Evolutionary conservation across 768 basidiomycete species (phyloP), one percentile per base, ranked within the genome.

Genomic region (Exsudoporus frostii): DNA sequence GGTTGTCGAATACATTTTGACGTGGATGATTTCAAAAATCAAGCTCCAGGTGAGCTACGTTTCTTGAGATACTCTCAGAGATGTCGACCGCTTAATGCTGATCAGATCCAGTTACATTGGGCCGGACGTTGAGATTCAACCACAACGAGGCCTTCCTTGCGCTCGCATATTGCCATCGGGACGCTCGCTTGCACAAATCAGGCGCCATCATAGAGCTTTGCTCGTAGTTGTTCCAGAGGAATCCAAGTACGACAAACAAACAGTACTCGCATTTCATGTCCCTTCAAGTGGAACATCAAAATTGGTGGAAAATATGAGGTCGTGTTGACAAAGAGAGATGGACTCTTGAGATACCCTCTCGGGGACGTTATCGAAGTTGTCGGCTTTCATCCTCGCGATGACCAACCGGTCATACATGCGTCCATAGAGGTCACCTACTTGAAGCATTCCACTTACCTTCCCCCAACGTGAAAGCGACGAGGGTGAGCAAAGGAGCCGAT

Each of bases 161-260:
- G 7, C 53, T 64, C 29, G 59, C 50, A 14, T 62, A 64, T n/a
- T 58, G 64, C n/a, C 44, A 56, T 29, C 60, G 57, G 30, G 65
- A 68, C 19, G 42, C 59, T 1, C 64, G 45, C 44, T 41, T 61
- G 38, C 57, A 64, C 53, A 66, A 66, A 14, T 68, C 61, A 9
- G 56, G 66, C 25, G 66, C 68, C 15, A 60, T 62, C 20, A 49
- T 66, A 4, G 59, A 62, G 40, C 66, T 60, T 34, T 66, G 3
- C 48, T 55, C 9, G 1, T 59, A 15, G 56, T 66, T 10, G 17
- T 53, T 1, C 54, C 62, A 1, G 67, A 69, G 33, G 63, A 69
- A 36, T 56, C 62, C 33, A 54, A 53, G 19, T 36, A 54, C 34
- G 20, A 62, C 36, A 37, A 39, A 14, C 65, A 67, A 42, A 55